Base-by-base conservation (phyloP, 1,284 basidiomycete species). In the Cutaneotrichosporon cavernicola region DNA sequence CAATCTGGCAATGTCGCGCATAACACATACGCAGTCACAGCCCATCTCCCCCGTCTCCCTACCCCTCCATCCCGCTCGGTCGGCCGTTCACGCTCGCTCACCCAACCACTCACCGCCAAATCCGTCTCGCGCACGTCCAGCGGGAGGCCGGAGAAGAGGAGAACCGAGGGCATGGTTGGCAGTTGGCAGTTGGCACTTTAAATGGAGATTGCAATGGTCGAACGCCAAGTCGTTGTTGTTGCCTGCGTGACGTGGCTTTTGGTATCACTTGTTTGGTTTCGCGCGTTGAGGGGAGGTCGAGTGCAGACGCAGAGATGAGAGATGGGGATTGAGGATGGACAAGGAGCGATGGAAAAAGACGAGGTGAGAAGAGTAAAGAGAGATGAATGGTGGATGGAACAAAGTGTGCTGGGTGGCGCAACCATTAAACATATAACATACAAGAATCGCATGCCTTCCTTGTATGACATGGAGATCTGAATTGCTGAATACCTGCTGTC, bases 111-210 rank as follows among this genome's bases (percentile, higher is more conserved):
- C 58, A 78, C 76, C 13, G 68, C 64, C 6, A 79, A 63, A 50
- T 77, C 75, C n/a, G 59, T 62, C 60, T 75, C 76, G 18, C 64
- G 61, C 31, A 76, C 73, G 56, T 78, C 77, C 18, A 68, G 63
- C 1, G 77, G 77, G 8, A 79, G 67, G 14, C 76, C 76, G 5
- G 72, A 63, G 52, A 79, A 76, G 32, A 79, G 68, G 53, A 79
- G 68, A 52, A 63, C 56, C 16, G 68, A 63, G 34, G 65, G 65
- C 68, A 69, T 69, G 36, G 52, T 40, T 51, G 49, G 16, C 30
- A 10, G 21, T 13, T 26, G 5, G 30, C 13, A 26, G 26, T 26
- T 26, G 26, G 26, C 26, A 26, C 26, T 26, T 26, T 26, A 3
- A 3, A 26, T 26, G 26, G 26, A 26, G 26, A 26, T 26, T 26